Evolutionary conservation across 139 green algal genomes (phyloP).

Genomic region (Eudorina sp.): DNA sequence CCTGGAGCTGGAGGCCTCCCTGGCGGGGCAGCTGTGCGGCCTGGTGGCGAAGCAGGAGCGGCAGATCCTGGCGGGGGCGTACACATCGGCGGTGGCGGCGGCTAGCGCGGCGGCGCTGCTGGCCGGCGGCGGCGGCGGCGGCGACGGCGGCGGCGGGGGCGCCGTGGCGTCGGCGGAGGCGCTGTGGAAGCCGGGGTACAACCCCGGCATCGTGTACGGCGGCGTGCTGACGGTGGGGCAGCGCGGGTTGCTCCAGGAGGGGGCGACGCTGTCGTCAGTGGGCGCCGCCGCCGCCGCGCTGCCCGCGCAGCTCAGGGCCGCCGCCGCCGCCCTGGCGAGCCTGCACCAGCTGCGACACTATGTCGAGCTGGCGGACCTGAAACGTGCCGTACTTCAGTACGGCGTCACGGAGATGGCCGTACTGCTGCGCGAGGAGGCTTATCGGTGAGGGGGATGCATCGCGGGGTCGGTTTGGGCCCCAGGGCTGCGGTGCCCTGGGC

Average conservation of each 20-base stretch:
- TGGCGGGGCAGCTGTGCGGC: conserved; percentile 35
- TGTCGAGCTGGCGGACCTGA: conserved; percentile 55
- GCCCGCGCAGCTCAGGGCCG: conserved; percentile 7
- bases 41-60: conserved; percentile 20
- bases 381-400: conserved; percentile 48
- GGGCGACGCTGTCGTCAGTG: conserved; percentile 25
- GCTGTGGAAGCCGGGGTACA: conserved; percentile 48
- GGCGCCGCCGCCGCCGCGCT: conserved; percentile 49
- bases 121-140: background rate
- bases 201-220: conserved; percentile 49
- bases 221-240: conserved; percentile 1
- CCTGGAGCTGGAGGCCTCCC: conserved; percentile 53
- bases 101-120: conserved; percentile 26
- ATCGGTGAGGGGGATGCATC: conserved; percentile 7
- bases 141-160: background rate
- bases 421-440: conserved; percentile 58
- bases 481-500: too few relatives aligned
- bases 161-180: background rate
- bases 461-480: background rate
- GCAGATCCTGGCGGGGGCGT: conserved; percentile 3
- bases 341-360: conserved; percentile 54
- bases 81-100: background rate
- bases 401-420: conserved; percentile 54
- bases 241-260: conserved; percentile 48
- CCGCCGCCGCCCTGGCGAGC: conserved; percentile 7